These are phyloP conservation scores for Amniculicola lignicola DNA, from an alignment of 495 filamentous ascomycete genomes.

Conservation along the genomic window DNA sequence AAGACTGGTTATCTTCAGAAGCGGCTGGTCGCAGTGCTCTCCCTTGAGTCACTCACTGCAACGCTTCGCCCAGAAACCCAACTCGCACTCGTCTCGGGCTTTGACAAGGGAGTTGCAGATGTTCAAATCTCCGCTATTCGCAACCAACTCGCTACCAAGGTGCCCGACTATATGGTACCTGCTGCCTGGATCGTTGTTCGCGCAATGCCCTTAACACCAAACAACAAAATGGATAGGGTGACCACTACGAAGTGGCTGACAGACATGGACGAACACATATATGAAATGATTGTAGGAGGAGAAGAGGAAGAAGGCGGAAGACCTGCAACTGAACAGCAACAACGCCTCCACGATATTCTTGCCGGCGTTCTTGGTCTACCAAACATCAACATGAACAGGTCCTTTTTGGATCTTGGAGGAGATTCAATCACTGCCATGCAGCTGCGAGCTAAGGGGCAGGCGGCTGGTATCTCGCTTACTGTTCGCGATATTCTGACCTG, in stretches of 20 bases:
- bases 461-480: constrained; percentile 22
- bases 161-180: constrained; percentile 28
- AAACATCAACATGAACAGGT: constrained; percentile 19
- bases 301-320: constrained; percentile 2
- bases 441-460: constrained; percentile 16
- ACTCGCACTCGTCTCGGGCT: constrained; percentile 12
- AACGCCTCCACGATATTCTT: constrained; percentile 17
- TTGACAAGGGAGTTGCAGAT: constrained; percentile 23
- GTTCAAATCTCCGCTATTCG: constrained; percentile 9
- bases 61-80: constrained; percentile 15
- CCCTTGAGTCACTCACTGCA: constrained; percentile 10
- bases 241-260: constrained; percentile 17
- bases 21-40: constrained; percentile 22
- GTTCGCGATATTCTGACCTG: constrained; percentile 27
- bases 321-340: constrained; percentile 13
- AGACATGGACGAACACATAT: constrained; percentile 16
- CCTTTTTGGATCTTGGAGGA: constrained; percentile 27
- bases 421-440: constrained; percentile 33
- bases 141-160: constrained; percentile 14
- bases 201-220: constrained; percentile 13
- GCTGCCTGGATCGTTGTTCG: constrained; percentile 11
- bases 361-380: constrained; percentile 22
- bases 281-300: constrained; percentile 6
- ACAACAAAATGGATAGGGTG: constrained; percentile 22
- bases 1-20: constrained; percentile 20